Evolutionary conservation across 1,284 basidiomycete genomes (phyloP), one percentile per base, ranked within the genome.

Genomic region (Marasmius tenuissimus): DNA sequence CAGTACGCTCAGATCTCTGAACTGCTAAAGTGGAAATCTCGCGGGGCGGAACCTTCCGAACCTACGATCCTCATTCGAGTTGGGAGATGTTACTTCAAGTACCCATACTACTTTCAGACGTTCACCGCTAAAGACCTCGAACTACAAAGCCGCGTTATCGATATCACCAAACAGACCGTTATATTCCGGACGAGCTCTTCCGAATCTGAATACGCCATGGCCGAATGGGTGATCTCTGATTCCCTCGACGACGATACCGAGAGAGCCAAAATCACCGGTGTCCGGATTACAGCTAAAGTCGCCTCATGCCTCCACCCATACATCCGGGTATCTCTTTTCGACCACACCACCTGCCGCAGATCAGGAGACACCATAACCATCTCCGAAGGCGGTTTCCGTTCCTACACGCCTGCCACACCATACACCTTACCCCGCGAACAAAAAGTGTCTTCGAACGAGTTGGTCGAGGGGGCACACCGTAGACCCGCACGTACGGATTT

Each of bases 381-480:
- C 8, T 75, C 74, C 0, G 71, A 75, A 61, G 75, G 75, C 27
- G 75, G 75, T 8, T 66, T 77, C 40, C 71, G 70, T 6, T 71
- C 72, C 16, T 76, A 71, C 58, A 69, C 58, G 2, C 73, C 75
- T 9, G 64, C 62, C 18, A 63, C 67, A 1, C 66, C 72, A 0
- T 76, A 77, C 53, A 57, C 63, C 34, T 65, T 77, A 27, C 75
- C 73, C 4, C 66, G 66, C 50, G 69, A 67, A 3, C 59, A 73
- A 52, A 68, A 71, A 5, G 63, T 74, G 45, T 69, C 70, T 18
- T 70, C 72, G 22, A 69, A 66, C n/a, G 6, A 27, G 4, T 4
- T 27, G 2, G 61, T 76, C 16, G 67, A 60, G 14, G 72, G 72
- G 50, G 63, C 63, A 20, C 68, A 63, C 39, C 54, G 65, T 40